phyloP scores from a whole-genome alignment of 1,139 yeast species.

The Taphrina populina region DNA sequence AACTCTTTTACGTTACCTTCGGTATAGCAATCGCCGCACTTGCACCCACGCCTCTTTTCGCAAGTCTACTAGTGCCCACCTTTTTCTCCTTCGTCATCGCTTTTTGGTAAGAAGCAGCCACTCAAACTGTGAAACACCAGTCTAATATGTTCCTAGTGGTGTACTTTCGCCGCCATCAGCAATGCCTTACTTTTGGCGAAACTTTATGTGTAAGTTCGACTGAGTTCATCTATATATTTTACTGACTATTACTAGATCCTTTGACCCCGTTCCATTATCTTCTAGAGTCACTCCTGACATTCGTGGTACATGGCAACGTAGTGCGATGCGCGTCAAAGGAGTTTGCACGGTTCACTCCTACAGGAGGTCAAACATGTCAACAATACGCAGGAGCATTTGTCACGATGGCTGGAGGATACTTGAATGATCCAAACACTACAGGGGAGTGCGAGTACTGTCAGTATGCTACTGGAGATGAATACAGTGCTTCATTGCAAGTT shows the following conservation, averaged over 20 bases:
- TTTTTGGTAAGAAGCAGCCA: slow-evolving; percentile 47
- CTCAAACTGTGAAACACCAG: not conserved
- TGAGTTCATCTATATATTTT: too few relatives aligned
- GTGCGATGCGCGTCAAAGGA: slow-evolving; percentile 59
- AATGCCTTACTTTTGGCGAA: slow-evolving; percentile 64
- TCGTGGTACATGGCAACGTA: slow-evolving; percentile 56
- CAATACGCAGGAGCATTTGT: slow-evolving; percentile 51
- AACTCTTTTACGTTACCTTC: slow-evolving; percentile 56
- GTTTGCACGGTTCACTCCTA: slow-evolving; percentile 53
- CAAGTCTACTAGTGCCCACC: slow-evolving; percentile 57
- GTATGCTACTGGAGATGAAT: slow-evolving; percentile 56
- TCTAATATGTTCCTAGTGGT: too few relatives aligned
- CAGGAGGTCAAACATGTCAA: slow-evolving; percentile 58
- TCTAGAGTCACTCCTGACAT: slow-evolving; percentile 57
- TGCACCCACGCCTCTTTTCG: slow-evolving; percentile 63
- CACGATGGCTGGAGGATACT: slow-evolving; percentile 53
- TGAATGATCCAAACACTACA: slow-evolving; percentile 56
- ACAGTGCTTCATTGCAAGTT: slow-evolving; percentile 51
- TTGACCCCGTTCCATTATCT: slow-evolving; percentile 69
- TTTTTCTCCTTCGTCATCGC: slow-evolving; percentile 54
- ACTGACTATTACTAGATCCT: too few relatives aligned
- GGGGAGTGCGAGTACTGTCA: slow-evolving; percentile 61
- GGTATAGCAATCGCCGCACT: slow-evolving; percentile 57
- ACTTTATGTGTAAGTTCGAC: too few relatives aligned
- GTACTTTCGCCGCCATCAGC: slow-evolving; percentile 58